Base-by-base conservation (phyloP, 345 rosid species). In the Arabis hirsuta region DNA sequence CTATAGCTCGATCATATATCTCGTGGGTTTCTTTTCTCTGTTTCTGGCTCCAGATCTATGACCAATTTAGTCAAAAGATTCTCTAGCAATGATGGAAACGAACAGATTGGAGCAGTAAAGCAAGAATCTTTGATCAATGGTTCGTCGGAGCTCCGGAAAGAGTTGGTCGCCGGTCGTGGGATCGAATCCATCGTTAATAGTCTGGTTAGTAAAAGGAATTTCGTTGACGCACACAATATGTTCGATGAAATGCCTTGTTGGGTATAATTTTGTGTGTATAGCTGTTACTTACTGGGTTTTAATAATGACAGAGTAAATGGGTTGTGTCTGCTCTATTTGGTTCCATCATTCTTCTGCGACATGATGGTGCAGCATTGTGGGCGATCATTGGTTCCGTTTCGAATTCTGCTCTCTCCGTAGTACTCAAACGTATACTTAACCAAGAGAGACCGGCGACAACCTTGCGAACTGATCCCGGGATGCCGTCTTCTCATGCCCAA, bases 401-500 rank as follows among this genome's bases (percentile, higher is more conserved):
- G 16, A 90, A 88, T 71, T 55, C 82, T 1, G 41, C 72, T 31
- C 81, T 92, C 26, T 87, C 93, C 0, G 14, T 82, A 12, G 27
- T 8, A 12, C 86, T 92, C 38, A 92, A 90, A 70, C 84, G 74
- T 73, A 36, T 88, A 52, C 62, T 92, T 12, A 90, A 90, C 81
- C 92, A 90, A 65, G 90, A 84, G 62, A 79, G 96, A 24, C 98
- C 98, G 16, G 64, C 38, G 56, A 34, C 91, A 24, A 82, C 81
- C 8, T 41, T 48, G 26, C 81, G 87, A 65, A 82, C 90, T 42
- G 96, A 92, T 76, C 96, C 98, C 0, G 96, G 96, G 62, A 92
- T 92, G 96, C 98, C 96, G 50, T 92, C 98, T 58, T 81, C 96
- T 51, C 98, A 92, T 58, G 98, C 96, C 0, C 96, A 88, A 46